Evolutionary conservation across 352 stramenopile species (phyloP), one percentile per base, ranked within the genome.

Genomic region (Globisporangium perplexum): DNA sequence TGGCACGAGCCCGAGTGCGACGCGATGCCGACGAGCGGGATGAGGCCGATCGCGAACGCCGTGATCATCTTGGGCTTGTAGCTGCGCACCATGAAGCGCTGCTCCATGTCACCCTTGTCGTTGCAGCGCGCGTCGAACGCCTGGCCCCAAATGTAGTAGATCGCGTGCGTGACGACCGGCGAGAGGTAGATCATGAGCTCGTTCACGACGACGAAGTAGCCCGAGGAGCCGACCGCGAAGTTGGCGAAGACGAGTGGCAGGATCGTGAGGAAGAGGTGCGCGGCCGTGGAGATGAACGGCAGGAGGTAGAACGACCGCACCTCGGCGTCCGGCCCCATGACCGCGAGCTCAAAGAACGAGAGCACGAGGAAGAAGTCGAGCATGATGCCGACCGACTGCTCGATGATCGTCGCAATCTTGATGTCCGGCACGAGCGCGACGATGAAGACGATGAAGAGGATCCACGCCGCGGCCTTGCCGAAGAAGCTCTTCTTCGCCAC

Each of bases 131-230:
- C 38, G 53, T 59, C 53, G 2, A 59, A 51, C 31, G 33, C 31
- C 35, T 59, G 53, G 10, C 53, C 53, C 53, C 53, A 59, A 31
- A 59, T 23, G 23, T 46, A 59, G 44, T 59, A 59, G 53, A 59
- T 59, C 15, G 22, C 35, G 53, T 59, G 53, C 44, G 53, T 59
- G 31, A 59, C 10, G 10, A 59, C 30, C 23, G 53, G 53, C 44
- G 53, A 59, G 33, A 59, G 11, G 53, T 59, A 59, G 53, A 59
- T 59, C 53, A 59, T 59, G 43, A 18, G 11, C 31, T 59, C 53
- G 44, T 59, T 59, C 22, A 59, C 23, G 11, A 53, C 10, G 30
- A 59, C 53, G 39, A 59, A 59, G 33, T 51, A 47, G 35, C 33
- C 36, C 31, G 35, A 47, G 31, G 53, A 24, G 35, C 53, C 53